Evolutionary conservation across 495 filamentous ascomycete genomes (phyloP).

Genomic region (Penicillium soppii): DNA sequence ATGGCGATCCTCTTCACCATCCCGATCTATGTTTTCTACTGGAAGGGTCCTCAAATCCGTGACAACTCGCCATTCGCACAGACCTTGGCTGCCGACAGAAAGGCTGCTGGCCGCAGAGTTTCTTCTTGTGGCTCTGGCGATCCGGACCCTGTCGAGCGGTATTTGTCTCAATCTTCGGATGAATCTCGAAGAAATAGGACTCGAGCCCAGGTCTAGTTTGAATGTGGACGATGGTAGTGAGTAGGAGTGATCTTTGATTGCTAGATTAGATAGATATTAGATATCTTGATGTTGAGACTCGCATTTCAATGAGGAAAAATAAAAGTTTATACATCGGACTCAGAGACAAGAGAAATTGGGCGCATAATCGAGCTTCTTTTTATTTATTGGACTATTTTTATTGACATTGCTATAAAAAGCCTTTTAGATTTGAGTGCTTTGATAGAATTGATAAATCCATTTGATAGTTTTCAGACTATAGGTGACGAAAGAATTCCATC

Average conservation of each 20-base stretch:
- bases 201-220: neutral
- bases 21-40: conserved; percentile 51
- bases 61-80: conserved; percentile 47
- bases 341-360: neutral
- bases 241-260: neutral
- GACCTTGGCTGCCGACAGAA: conserved; percentile 25
- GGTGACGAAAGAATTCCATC: neutral
- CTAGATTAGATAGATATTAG: too few species aligned
- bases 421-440: too few species aligned
- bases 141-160: conserved; percentile 29
- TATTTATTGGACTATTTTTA: neutral
- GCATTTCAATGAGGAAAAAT: neutral
- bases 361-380: neutral
- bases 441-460: too few species aligned
- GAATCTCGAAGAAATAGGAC: too few species aligned
- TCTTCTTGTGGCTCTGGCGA: conserved; percentile 32
- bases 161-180: conserved; percentile 12
- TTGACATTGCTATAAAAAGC: too few species aligned
- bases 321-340: neutral
- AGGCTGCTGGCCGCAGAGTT: conserved; percentile 23
- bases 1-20: conserved; percentile 46
- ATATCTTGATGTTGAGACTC: neutral
- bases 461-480: too few species aligned
- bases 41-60: conserved; percentile 44
- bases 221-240: too few species aligned